Conservation (phyloP, 768 basidiomycete genomes). For the Rhodotorula graminis region DNA sequence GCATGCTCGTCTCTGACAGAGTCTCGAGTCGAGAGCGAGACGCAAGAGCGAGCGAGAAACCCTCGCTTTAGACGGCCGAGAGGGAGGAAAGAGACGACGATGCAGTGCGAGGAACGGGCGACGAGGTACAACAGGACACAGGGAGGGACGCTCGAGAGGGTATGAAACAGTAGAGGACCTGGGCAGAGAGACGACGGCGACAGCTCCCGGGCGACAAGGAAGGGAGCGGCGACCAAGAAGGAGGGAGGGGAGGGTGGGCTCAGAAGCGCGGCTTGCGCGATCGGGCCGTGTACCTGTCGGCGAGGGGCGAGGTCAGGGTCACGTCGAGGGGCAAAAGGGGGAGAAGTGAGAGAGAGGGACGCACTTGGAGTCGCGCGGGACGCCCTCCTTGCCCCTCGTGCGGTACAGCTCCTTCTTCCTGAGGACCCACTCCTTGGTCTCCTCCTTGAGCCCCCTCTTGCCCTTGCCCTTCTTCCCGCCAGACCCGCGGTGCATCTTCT, state of each 20-base stretch:
- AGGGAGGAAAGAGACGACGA: no score
- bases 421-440: constrained; percentile 81
- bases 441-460: constrained; percentile 50
- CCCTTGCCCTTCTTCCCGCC: not conserved
- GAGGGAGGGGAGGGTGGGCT: not conserved
- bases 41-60: no score
- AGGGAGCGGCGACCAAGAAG: not conserved
- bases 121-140: not conserved
- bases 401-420: constrained; percentile 96
- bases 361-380: constrained; percentile 54
- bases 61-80: no score
- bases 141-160: not conserved
- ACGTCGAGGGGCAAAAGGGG: not conserved
- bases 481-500: constrained; percentile 1
- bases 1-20: no score
- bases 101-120: not conserved
- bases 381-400: constrained; percentile 74
- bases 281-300: constrained; percentile 31
- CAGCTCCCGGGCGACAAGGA: not conserved
- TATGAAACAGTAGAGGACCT: not conserved
- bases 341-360: constrained; percentile 1
- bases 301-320: no score
- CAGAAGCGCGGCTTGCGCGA: constrained; percentile 31
- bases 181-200: not conserved
- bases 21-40: no score